Base-by-base conservation (phyloP, 768 basidiomycete genomes). In the Gymnopilus dilepis region DNA sequence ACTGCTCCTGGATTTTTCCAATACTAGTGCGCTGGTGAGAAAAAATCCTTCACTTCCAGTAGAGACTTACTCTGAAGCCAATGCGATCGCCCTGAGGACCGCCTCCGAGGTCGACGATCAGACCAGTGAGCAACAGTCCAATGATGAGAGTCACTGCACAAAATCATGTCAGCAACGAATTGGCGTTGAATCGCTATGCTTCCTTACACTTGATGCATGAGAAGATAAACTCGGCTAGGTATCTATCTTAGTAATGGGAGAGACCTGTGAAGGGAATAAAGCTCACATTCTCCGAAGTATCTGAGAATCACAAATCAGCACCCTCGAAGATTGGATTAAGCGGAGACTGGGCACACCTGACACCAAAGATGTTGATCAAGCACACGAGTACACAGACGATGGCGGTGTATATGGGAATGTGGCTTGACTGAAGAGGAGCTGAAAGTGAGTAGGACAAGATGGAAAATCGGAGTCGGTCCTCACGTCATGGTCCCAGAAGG, bases 101-200 rank as follows among this genome's bases (percentile, higher is more conserved):
- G 59, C 91, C 93, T 41, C 94, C 94, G 19, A 91, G 82, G 65
- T 91, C 89, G 61, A 94, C 81, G 61, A 92, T 76, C 61, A 95
- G 82, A 31, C 88, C 88, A 58, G 78, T 74, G 40, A 88, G 55
- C 53, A 90, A 80, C 33, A 90, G 75, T n/a, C 83, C 81, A 43
- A 82, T 82, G 48, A 90, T 89, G 56, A 89, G 70, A n/a, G 73
- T 65, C 34, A 89, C 86, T 88, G 28, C 52, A 22, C 28, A 28
- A 9, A 42, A 17, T 17, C 34, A 38, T 19, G 24, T 54, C 11
- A 54, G 37, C 9, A 54, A 26, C 37, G 24, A n/a, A 7, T 11
- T 52, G 11, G n/a, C 17, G n/a, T n/a, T 9, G 19, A 22, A 53
- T 19, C 34, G 17, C 17, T 11, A 22, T 24, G 22, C 33, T 3